Evolutionary conservation across 306 rosid genomes (phyloP), one percentile per base, ranked within the genome.

Genomic region (Leucaena leucocephala): DNA sequence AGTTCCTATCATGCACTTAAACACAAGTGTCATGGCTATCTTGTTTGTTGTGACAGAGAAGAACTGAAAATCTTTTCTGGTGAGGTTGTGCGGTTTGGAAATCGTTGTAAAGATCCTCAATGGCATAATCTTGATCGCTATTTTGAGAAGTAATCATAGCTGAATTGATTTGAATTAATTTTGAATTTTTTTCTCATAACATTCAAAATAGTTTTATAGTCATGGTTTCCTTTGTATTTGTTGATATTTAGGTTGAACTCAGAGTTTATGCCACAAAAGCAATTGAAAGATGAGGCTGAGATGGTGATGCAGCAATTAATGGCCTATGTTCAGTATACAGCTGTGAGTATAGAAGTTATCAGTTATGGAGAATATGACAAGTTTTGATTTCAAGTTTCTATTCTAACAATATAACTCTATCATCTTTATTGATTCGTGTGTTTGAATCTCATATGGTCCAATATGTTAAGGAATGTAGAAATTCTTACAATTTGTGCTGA

Each of bases 21-120:
- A 50, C 27, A 27, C 35, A 64, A 0, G 19, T 72, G 36, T 76
- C 72, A 65, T 85, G 33, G 64, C 82, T 84, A 76, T 74, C 79
- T 80, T 86, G 80, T 71, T 78, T 73, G 69, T 84, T 84, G 83
- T 88, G 87, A 79, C 99, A 96, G 99, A 87, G 98, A 96, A 81
- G 98, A 96, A 74, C 85, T 96, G 84, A 90, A 87, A 84, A 86
- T 93, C 58, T 96, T 96, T 85, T 85, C 92, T 5, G 92, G 98
- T 64, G 99, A 96, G 89, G 98, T 96, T 80, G 97, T 96, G 42
- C 98, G 99, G 27, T 96, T 96, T 83, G 99, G 99, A 81, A 96
- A 96, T 89, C 97, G 94, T 72, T 96, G 99, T 79, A 93, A 91
- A 88, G 98, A 96, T 89, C 99, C 99, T 82, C 99, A 96, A 74